phyloP scores from a whole-genome alignment of 768 basidiomycete species.

The Podaxis sp. region DNA sequence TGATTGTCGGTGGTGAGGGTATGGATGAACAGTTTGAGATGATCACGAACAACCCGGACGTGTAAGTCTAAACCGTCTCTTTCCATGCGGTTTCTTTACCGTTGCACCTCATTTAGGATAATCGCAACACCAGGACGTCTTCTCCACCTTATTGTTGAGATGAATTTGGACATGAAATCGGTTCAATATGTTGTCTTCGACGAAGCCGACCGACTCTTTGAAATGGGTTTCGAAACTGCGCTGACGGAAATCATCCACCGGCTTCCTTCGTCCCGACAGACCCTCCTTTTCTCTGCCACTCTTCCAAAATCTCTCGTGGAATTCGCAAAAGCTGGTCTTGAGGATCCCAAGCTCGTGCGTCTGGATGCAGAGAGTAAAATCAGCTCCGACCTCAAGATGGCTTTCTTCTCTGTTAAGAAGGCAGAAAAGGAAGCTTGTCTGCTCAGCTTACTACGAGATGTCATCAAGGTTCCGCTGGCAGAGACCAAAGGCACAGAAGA shows the following conservation, averaged over 20 bases:
- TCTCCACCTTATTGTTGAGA: slow-evolving; percentile 95
- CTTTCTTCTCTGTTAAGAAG: slow-evolving; percentile 90
- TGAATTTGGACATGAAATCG: slow-evolving; percentile 88
- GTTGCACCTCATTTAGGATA: slow-evolving; percentile 50
- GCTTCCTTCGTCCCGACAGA: slow-evolving; percentile 84
- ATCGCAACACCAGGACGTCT: slow-evolving; percentile 98
- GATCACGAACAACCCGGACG: slow-evolving; percentile 91
- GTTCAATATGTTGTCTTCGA: slow-evolving; percentile 94
- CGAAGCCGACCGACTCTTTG: slow-evolving; percentile 97
- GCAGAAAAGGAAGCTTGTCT: slow-evolving; percentile 94
- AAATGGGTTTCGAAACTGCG: slow-evolving; percentile 95
- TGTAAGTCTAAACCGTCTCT: slow-evolving; percentile 55
- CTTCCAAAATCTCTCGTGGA: slow-evolving; percentile 94
- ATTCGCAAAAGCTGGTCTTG: slow-evolving; percentile 96
- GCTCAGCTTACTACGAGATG: slow-evolving; percentile 78
- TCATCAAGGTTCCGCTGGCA: slow-evolving; percentile 77
- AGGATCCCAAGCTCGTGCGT: slow-evolving; percentile 93
- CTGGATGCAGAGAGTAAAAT: slow-evolving; percentile 96
- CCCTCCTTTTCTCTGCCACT: slow-evolving; percentile 94
- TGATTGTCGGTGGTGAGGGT: slow-evolving; percentile 94
- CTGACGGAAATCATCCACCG: slow-evolving; percentile 90
- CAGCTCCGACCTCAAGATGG: slow-evolving; percentile 89
- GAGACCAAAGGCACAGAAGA: slow-evolving; percentile 28
- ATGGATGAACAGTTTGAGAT: slow-evolving; percentile 96
- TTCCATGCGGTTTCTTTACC: slow-evolving; percentile 14